Conservation (phyloP, 805 yeast genomes). For the Suhomyces prunicola region DNA sequence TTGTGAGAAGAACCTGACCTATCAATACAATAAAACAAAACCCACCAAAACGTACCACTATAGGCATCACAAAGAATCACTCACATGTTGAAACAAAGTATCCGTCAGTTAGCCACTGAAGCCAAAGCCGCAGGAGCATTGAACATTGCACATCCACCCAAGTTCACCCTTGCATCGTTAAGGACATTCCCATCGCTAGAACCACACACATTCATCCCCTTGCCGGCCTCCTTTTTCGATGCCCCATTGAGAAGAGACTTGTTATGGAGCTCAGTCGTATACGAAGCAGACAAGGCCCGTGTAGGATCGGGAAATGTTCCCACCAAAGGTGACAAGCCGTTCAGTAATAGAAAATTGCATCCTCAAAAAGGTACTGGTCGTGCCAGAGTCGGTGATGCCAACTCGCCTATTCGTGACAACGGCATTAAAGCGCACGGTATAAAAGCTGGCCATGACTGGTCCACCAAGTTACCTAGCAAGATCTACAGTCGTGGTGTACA, state of each 20-base stretch:
- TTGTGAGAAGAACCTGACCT: too few relatives aligned
- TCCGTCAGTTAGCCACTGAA: constrained; percentile 30
- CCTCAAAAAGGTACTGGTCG: constrained; percentile 94
- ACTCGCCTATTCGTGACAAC: constrained; percentile 86
- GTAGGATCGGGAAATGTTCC: constrained; percentile 88
- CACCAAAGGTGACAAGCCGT: constrained; percentile 83
- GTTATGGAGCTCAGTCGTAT: constrained; percentile 90
- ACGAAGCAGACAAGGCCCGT: constrained; percentile 84
- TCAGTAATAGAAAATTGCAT: constrained; percentile 73
- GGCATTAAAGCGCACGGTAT: constrained; percentile 90
- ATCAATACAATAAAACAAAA: background rate
- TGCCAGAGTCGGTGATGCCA: constrained; percentile 95
- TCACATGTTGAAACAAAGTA: constrained; percentile 22
- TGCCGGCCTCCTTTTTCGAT: constrained; percentile 66
- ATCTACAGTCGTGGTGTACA: constrained; percentile 74
- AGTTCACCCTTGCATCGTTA: constrained; percentile 70
- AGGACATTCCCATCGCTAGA: constrained; percentile 88
- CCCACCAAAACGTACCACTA: background rate
- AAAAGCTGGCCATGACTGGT: constrained; percentile 85
- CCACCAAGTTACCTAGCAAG: constrained; percentile 71
- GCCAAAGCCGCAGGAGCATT: constrained; percentile 16
- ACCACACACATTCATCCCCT: constrained; percentile 75
- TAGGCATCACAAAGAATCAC: background rate
- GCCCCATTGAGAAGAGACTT: constrained; percentile 84
- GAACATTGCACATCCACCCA: constrained; percentile 49